Percentiles rank a stretch among this genome's conserved stretches.
Conservation (phyloP, 257 asterid species). For the Nicotiana attenuata region DNA sequence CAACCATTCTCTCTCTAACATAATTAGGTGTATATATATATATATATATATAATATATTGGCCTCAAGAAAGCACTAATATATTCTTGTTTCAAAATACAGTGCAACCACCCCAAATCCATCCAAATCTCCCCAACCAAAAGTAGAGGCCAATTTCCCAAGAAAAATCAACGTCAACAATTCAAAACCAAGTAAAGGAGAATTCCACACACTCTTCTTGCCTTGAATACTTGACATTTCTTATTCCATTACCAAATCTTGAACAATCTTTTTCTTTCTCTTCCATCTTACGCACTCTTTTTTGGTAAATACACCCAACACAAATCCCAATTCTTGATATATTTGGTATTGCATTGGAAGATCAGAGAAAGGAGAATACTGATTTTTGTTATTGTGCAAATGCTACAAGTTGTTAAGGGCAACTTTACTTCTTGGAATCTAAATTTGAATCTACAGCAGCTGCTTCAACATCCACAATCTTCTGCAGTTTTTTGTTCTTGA, state of each 20-base stretch:
- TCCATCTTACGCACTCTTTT: not conserved
- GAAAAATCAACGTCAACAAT: not conserved
- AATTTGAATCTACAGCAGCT: too few relatives aligned
- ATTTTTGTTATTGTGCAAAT: not conserved
- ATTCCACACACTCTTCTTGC: too few relatives aligned
- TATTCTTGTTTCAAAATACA: not conserved
- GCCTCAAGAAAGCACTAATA: not conserved
- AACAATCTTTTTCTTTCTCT: not conserved
- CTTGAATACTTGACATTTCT: not conserved
- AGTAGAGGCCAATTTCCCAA: not conserved
- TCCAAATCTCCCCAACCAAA: conserved; percentile 2
- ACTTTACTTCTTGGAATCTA: not conserved
- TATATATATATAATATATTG: too few relatives aligned
- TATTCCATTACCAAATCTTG: not conserved
- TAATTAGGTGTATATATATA: not conserved
- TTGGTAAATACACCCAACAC: not conserved
- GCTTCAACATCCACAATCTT: too few relatives aligned
- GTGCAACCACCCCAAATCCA: conserved; percentile 9
- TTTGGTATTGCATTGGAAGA: not conserved
- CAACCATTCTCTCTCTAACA: conserved; percentile 6
- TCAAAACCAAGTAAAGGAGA: not conserved
- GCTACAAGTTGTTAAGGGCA: not conserved
- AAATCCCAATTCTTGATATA: not conserved
- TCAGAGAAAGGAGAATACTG: not conserved
- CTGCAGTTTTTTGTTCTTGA: not conserved